These are phyloP conservation scores for Daldinia caldariorum DNA, from an alignment of 495 filamentous ascomycete species.

Conservation along the genomic window DNA sequence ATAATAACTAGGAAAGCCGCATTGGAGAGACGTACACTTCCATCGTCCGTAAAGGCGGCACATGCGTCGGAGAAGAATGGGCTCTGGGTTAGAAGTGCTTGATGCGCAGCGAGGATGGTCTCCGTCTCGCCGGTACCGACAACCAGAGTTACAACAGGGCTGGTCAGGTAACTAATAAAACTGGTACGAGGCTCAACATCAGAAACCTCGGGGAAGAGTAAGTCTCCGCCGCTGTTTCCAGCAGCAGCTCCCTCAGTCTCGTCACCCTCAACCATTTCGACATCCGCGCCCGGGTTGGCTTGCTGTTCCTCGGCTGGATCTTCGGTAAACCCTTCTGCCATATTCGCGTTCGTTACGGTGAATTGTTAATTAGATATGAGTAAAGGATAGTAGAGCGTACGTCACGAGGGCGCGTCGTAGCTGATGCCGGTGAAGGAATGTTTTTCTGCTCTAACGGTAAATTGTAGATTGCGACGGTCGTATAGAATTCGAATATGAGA, in stretches of 20 bases:
- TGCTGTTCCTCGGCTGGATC: constrained; percentile 51
- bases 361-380: neutral
- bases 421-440: neutral
- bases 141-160: constrained; percentile 80
- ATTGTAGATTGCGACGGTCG: neutral
- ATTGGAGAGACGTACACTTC: constrained; percentile 51
- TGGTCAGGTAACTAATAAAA: constrained; percentile 72
- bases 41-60: constrained; percentile 63
- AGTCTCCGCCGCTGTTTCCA: constrained; percentile 43
- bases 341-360: constrained; percentile 16
- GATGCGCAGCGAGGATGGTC: constrained; percentile 78
- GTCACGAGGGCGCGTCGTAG: neutral
- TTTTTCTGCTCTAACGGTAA: neutral
- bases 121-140: constrained; percentile 70
- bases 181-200: constrained; percentile 54
- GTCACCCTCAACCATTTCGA: constrained; percentile 61
- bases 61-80: constrained; percentile 76
- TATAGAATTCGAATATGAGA: neutral
- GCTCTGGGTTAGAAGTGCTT: constrained; percentile 75
- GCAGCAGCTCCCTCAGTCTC: constrained; percentile 42
- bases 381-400: neutral
- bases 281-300: constrained; percentile 54
- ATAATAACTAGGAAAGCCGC: neutral
- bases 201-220: constrained; percentile 57
- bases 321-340: constrained; percentile 56